A percentile compares a stretch with the other conserved stretches of the same genome.
Conservation (phyloP, 495 filamentous ascomycete species). For the Collariella sp. region DNA sequence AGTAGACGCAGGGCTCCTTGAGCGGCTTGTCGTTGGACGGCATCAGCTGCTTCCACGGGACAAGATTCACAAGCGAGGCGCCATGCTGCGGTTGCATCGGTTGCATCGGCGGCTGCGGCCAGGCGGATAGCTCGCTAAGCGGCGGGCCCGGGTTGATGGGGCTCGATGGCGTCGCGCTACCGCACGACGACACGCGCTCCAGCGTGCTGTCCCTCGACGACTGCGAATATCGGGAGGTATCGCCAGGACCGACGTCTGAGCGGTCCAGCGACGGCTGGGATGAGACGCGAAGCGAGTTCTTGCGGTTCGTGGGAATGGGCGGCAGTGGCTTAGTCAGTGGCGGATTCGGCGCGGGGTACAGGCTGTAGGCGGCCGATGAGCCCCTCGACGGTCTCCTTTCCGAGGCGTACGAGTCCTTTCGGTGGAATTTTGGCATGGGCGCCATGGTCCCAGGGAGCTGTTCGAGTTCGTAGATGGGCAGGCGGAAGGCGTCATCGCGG, state of each 20-base stretch:
- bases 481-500: constrained; percentile 6
- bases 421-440: constrained; percentile 9
- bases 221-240: constrained; percentile 9
- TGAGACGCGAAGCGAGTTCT: constrained; percentile 14
- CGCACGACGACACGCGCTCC: constrained; percentile 4
- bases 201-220: constrained; percentile 7
- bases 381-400: constrained; percentile 20
- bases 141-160: background rate
- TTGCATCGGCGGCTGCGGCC: background rate
- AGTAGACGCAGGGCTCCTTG: constrained; percentile 26
- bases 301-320: constrained; percentile 10
- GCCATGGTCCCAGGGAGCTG: background rate
- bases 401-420: constrained; percentile 17
- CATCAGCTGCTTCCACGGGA: constrained; percentile 22
- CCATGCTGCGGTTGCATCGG: constrained; percentile 5
- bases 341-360: constrained; percentile 20
- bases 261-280: constrained; percentile 15
- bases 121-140: background rate
- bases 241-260: constrained; percentile 11
- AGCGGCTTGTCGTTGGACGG: constrained; percentile 16
- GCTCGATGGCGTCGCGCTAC: background rate
- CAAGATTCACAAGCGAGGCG: constrained; percentile 10
- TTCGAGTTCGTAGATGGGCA: constrained; percentile 7
- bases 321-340: constrained; percentile 21
- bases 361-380: constrained; percentile 16